Percentiles rank a stretch among this genome's conserved stretches.
Evolutionary conservation across 768 basidiomycete genomes (phyloP).

Genomic region (Boletus eberwhitei): DNA sequence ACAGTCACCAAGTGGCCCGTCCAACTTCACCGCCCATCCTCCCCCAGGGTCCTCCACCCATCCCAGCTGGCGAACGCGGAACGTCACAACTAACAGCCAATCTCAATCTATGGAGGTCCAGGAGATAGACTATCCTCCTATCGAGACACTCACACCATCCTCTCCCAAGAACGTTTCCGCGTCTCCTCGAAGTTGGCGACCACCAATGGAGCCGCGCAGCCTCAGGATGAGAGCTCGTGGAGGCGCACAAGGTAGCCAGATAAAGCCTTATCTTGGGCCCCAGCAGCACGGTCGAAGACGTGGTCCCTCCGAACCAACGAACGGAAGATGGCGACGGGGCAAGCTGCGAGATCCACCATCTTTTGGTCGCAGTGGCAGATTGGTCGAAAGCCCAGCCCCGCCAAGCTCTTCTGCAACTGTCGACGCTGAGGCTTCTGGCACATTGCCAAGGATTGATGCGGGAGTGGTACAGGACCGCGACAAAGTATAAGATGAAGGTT

Average conservation of each 20-base stretch:
- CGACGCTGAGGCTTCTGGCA: not conserved
- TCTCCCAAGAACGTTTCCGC: slow-evolving; percentile 6
- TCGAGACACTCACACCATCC: slow-evolving; percentile 10
- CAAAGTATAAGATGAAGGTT: not conserved
- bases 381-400: not conserved
- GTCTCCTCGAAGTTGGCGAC: not conserved
- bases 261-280: not conserved
- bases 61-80: slow-evolving; percentile 17
- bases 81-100: not conserved
- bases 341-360: not conserved
- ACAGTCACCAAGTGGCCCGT: not conserved
- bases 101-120: not conserved
- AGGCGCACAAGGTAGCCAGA: not conserved
- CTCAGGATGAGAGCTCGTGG: not conserved
- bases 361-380: not conserved
- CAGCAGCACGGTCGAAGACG: slow-evolving; percentile 4
- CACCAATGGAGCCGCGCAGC: slow-evolving; percentile 10
- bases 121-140: slow-evolving; percentile 15
- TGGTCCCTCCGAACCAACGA: not conserved
- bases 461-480: not conserved
- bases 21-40: not conserved
- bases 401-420: not conserved
- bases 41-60: slow-evolving; percentile 9
- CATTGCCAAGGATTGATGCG: not conserved
- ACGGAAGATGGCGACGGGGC: slow-evolving; percentile 4